A percentile compares a stretch with the other conserved stretches of the same genome.
Evolutionary conservation across 768 basidiomycete genomes (phyloP).

Genomic region (Lactarius hengduanensis): DNA sequence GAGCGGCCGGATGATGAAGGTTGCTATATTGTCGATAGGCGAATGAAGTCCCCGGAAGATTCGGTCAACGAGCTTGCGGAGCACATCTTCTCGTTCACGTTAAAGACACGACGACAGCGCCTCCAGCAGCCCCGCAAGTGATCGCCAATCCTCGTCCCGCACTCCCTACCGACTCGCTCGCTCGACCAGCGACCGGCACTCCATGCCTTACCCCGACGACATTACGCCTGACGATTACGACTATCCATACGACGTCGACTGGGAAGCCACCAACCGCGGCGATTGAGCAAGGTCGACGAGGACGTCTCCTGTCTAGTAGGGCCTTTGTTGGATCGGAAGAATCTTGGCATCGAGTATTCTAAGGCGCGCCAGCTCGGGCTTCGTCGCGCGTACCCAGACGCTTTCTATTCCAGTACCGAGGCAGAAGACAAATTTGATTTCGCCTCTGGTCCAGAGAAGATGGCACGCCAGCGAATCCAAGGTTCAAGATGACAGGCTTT

Average conservation of each 20-base stretch:
- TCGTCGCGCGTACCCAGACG: constrained; percentile 92
- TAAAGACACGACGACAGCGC: constrained; percentile 91
- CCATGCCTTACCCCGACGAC: too few species aligned
- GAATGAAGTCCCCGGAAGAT: constrained; percentile 86
- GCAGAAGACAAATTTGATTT: constrained; percentile 57
- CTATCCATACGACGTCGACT: too few species aligned
- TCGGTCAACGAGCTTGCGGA: constrained; percentile 82
- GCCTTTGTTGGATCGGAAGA: constrained; percentile 98
- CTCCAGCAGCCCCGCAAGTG: too few species aligned
- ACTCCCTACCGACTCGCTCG: too few species aligned
- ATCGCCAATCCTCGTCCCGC: too few species aligned
- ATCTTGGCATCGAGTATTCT: constrained; percentile 93
- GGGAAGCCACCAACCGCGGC: too few species aligned
- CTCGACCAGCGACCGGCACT: too few species aligned
- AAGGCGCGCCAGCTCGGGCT: constrained; percentile 92
- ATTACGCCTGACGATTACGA: too few species aligned
- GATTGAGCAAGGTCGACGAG: too few species aligned
- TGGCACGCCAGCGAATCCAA: constrained; percentile 85
- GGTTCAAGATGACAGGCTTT: constrained; percentile 65
- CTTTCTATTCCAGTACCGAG: constrained; percentile 68
- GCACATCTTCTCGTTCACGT: constrained; percentile 70
- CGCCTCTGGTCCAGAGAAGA: constrained; percentile 61
- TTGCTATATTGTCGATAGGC: constrained; percentile 94
- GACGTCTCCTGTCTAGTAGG: too few species aligned
- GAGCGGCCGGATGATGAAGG: constrained; percentile 94